Percentiles rank a stretch among this genome's conserved stretches.
Evolutionary conservation across 306 rosid genomes (phyloP).

Genomic region (Hippophae rhamnoides): DNA sequence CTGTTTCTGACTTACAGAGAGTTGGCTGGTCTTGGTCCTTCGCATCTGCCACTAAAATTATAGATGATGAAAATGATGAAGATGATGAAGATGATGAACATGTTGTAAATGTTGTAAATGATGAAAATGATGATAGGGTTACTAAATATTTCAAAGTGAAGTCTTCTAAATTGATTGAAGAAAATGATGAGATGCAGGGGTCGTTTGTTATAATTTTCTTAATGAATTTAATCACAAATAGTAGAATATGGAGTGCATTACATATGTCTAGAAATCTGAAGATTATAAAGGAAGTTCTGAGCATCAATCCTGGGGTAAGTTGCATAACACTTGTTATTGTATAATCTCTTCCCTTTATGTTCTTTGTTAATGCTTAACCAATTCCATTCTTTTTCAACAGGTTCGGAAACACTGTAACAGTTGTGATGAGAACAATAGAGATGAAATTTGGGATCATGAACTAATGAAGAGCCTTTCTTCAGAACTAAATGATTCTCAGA

Average conservation of each 20-base stretch:
- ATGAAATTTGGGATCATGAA: conserved; percentile 1
- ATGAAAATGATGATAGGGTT: not conserved
- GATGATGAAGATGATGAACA: too few species aligned
- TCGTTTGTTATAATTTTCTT: conserved; percentile 33
- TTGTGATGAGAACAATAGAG: not conserved
- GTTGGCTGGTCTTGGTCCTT: conserved; percentile 35
- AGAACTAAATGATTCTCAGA: conserved; percentile 44
- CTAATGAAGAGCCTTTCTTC: conserved; percentile 12
- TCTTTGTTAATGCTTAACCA: not conserved
- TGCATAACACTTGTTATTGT: conserved; percentile 27
- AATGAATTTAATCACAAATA: conserved; percentile 34
- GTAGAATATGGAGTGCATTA: conserved; percentile 50
- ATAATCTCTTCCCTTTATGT: not conserved
- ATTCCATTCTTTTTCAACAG: conserved; percentile 18
- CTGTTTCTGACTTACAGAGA: conserved; percentile 31
- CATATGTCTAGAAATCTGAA: conserved; percentile 26
- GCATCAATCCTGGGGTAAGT: conserved; percentile 24
- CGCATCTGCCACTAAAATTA: conserved; percentile 17
- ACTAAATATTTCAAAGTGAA: conserved; percentile 25
- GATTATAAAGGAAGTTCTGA: conserved; percentile 2
- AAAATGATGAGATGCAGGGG: conserved; percentile 10
- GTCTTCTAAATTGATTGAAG: conserved; percentile 30
- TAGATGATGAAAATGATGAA: too few species aligned
- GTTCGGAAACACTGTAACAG: conserved; percentile 23
- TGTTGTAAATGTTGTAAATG: too few species aligned